Evolutionary conservation across 2,329 filamentous ascomycete genomes (phyloP).

Genomic region (Stachybotrys echinatus): DNA sequence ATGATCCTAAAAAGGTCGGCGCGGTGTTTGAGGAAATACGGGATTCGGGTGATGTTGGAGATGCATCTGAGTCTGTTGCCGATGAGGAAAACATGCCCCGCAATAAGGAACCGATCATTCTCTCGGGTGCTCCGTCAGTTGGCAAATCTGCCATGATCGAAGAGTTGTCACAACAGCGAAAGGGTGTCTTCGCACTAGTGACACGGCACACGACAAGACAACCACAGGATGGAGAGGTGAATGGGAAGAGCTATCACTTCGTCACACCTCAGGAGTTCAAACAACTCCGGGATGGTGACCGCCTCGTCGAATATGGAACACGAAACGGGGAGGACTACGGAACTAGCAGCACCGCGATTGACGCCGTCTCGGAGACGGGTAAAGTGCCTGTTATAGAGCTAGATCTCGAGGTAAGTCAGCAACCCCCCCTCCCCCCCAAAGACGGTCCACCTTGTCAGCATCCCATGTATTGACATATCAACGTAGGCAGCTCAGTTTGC

Average conservation of each 20-base stretch:
- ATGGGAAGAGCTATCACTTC: conserved; percentile 49
- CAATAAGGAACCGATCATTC: conserved; percentile 53
- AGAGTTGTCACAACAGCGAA: conserved; percentile 57
- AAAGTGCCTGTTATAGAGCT: conserved; percentile 57
- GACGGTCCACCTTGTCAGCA: neutral
- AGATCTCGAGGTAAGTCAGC: conserved; percentile 43
- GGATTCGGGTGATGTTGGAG: conserved; percentile 28
- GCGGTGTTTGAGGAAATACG: conserved; percentile 48
- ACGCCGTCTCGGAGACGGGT: conserved; percentile 44
- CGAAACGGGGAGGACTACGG: conserved; percentile 47
- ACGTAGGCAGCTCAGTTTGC: conserved; percentile 49
- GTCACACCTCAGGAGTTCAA: conserved; percentile 52
- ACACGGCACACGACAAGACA: conserved; percentile 50
- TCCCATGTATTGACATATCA: conserved; percentile 1
- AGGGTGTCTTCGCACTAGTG: conserved; percentile 58
- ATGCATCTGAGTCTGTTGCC: conserved; percentile 26
- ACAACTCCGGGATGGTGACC: conserved; percentile 53
- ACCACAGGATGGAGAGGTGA: conserved; percentile 42
- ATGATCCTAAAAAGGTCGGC: conserved; percentile 69
- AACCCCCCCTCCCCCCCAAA: neutral
- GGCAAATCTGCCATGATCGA: conserved; percentile 61
- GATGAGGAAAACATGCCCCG: conserved; percentile 34
- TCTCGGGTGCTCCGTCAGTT: conserved; percentile 58
- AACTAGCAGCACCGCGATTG: conserved; percentile 48
- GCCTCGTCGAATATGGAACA: conserved; percentile 51